Evolutionary conservation across 257 asterid species (phyloP), one percentile per base, ranked within the genome.

Genomic region (Solanum ahanhuiri): DNA sequence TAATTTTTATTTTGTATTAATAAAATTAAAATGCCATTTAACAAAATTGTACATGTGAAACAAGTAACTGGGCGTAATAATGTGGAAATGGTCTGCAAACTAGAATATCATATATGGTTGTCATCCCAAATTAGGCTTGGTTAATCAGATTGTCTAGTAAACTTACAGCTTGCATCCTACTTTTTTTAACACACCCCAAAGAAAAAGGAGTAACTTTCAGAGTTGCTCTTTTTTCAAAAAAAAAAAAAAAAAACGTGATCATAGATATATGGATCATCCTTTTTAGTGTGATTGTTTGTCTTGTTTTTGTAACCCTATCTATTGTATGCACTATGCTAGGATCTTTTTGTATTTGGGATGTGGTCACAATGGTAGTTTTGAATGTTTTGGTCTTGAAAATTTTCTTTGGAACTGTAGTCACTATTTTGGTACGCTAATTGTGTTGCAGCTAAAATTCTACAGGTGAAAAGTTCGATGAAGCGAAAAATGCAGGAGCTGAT

Each of bases 391-490:
- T 28, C 37, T 15, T 79, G 63, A 77, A 75, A 15, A 3, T 23
- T 77, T 77, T 77, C 39, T 45, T 25, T 43, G 66, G 35, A 76
- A 76, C 71, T 77, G 33, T 20, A 66, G 54, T 39, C 84, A 39
- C 77, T 57, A 71, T 88, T 51, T 51, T 5, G 76, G 71, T 63
- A 41, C 54, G 79, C 90, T 91, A 85, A 89, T 83, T 85, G 25
- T 85, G 30, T 58, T 88, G 89, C 70, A 75, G 86, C 86, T 89
- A 82, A 63, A 86, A 86, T 84, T 82, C 82, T 89, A 87, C 87
- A 95, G 99, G 99, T 82, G 99, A 95, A 88, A 96, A 94, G 93
- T 95, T 96, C 81, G 98, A 96, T 58, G 99, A 96, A 92, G 99
- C 99, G 7, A 95, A 95, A 91, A 95, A 89, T 93, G 99, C 99